Base-by-base conservation (phyloP, 106 monocot species). In the Dioscorea dumetorum region DNA sequence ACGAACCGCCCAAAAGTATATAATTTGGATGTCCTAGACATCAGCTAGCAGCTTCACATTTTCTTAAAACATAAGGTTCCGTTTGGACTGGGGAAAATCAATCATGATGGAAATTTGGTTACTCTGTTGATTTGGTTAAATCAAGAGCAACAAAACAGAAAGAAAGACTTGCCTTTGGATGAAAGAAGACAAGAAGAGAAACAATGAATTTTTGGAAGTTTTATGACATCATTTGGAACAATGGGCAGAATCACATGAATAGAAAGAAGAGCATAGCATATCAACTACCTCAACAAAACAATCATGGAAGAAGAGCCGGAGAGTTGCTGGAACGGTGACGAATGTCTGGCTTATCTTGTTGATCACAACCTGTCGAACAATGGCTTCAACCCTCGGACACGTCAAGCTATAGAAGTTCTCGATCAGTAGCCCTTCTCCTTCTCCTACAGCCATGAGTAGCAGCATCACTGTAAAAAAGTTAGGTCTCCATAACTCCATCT, bases 251-350 rank as follows among this genome's bases (percentile, higher is more conserved):
- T 1, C 28, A 28, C 28, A 41, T 41, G 41, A 41, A 41, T 41
- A 41, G 9, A 41, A 10, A 31, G n/a, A 11, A 12, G n/a, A 8
- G 12, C 21, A 52, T 58, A 0, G 21, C 49, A n/a, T 15, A 5
- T 19, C 32, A 18, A n/a, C 22, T 76, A 94, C 94, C 80, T 60
- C 60, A 23, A 87, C 80, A 33, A 90, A 80, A 64, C 94, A 94
- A 70, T 94, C 94, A 78, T 94, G 94, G 74, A 94, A 94, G 87
- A 87, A 90, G 75, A 94, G 84, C 71, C 90, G 35, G 13, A 94
- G 72, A 8, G 84, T 82, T 8, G 70, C 84, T 3, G 90, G 80
- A 18, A 72, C 64, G 2, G 90, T 75, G 33, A 85, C 59, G 21
- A 72, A 70, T 0, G 84, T 85, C 58, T 76, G 75, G 17, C 58